These are phyloP conservation scores for Verticillium zaregamsianum DNA, from an alignment of 2,329 filamentous ascomycete genomes.

Conservation along the genomic window DNA sequence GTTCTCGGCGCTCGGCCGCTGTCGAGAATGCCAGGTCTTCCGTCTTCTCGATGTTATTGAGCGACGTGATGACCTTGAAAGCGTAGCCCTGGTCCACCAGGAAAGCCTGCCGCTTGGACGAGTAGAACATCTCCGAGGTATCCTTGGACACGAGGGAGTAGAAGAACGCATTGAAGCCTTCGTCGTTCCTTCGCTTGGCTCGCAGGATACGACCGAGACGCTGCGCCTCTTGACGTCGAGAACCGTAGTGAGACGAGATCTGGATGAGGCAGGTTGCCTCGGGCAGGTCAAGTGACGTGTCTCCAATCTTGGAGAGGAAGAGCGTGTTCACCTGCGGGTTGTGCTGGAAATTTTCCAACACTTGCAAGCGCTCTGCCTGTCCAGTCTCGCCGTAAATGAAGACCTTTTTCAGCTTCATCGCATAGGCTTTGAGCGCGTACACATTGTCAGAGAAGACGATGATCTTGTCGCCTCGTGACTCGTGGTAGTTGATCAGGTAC, in stretches of 20 bases:
- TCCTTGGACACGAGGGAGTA: constrained; percentile 97
- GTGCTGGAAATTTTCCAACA: constrained; percentile 92
- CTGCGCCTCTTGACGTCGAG: constrained; percentile 93
- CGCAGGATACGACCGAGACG: constrained; percentile 87
- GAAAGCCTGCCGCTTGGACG: constrained; percentile 93
- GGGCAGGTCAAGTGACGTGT: constrained; percentile 94
- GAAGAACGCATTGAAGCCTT: constrained; percentile 98
- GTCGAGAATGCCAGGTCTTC: constrained; percentile 76
- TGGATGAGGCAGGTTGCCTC: constrained; percentile 97
- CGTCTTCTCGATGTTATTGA: constrained; percentile 85
- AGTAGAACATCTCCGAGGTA: constrained; percentile 97
- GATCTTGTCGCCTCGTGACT: constrained; percentile 90
- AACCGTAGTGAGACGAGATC: constrained; percentile 96
- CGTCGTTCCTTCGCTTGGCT: constrained; percentile 93
- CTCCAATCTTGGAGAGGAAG: constrained; percentile 95
- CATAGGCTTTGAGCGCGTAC: constrained; percentile 84
- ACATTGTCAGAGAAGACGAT: constrained; percentile 99
- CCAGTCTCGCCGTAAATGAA: constrained; percentile 89
- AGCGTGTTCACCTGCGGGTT: constrained; percentile 87
- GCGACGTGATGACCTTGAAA: constrained; percentile 96
- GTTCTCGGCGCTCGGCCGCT: constrained; percentile 74
- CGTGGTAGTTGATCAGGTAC: constrained; percentile 97
- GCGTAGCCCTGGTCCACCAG: constrained; percentile 97
- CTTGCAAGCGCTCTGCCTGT: constrained; percentile 78
- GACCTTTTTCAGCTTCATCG: constrained; percentile 76